These are phyloP conservation scores for Pneumocystis jirovecii DNA, from an alignment of 1,139 yeast genomes.

Conservation along the genomic window DNA sequence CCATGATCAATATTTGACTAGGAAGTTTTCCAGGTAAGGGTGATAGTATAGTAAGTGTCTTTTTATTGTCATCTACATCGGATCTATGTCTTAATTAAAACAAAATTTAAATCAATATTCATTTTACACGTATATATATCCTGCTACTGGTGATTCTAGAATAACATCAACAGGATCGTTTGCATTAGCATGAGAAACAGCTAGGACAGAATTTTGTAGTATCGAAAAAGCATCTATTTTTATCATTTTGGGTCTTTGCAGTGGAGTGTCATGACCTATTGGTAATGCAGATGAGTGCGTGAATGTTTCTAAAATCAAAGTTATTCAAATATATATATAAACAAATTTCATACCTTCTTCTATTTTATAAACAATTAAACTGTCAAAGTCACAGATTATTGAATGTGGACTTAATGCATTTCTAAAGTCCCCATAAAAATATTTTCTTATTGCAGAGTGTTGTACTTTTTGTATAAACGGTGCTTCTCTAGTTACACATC, in stretches of 20 bases:
- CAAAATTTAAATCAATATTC: slow-evolving; percentile 1
- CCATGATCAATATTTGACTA: slow-evolving; percentile 45
- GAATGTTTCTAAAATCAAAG: slow-evolving; percentile 10
- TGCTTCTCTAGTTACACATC: slow-evolving; percentile 62
- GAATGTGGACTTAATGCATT: slow-evolving; percentile 67
- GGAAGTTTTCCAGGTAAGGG: slow-evolving; percentile 87
- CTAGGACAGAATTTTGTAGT: slow-evolving; percentile 59
- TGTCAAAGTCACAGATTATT: slow-evolving; percentile 38
- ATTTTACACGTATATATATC: slow-evolving; percentile 35
- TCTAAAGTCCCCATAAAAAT: slow-evolving; percentile 65
- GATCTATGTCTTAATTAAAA: slow-evolving; percentile 20
- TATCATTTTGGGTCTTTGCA: slow-evolving; percentile 17
- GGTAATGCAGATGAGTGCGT: slow-evolving; percentile 28
- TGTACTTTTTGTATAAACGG: slow-evolving; percentile 54
- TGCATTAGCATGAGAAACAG: slow-evolving; percentile 50
- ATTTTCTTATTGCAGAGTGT: slow-evolving; percentile 64
- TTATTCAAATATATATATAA: slow-evolving; percentile 1
- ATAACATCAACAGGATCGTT: slow-evolving; percentile 39
- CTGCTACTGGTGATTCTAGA: slow-evolving; percentile 47
- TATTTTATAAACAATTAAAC: slow-evolving; percentile 39
- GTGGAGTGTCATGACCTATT: slow-evolving; percentile 24
- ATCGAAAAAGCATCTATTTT: slow-evolving; percentile 38
- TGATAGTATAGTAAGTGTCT: slow-evolving; percentile 55
- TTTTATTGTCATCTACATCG: slow-evolving; percentile 53
- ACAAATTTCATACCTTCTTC: slow-evolving; percentile 20